phyloP scores from a whole-genome alignment of 2,329 filamentous ascomycete genomes.

The Colletotrichum lini region DNA sequence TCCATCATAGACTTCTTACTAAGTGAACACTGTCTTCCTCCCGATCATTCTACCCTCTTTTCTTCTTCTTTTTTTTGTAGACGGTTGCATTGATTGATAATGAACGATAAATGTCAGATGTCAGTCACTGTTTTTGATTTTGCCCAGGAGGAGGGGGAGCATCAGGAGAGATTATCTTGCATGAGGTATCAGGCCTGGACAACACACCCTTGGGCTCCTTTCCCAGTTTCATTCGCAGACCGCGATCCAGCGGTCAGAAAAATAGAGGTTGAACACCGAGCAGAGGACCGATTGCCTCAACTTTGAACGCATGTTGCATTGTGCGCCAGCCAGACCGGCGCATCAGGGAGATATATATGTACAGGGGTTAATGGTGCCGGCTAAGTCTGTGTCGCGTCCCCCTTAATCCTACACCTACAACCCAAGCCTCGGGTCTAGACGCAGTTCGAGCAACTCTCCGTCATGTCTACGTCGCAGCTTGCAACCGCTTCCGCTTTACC shows the following conservation, averaged over 20 bases:
- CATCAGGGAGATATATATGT: constrained; percentile 24
- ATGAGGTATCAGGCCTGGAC: not conserved
- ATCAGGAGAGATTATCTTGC: too few relatives aligned
- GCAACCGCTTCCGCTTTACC: constrained; percentile 50
- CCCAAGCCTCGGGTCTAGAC: not conserved
- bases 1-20: not conserved
- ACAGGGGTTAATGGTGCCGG: constrained; percentile 13
- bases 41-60: too few relatives aligned
- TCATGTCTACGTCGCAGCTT: not conserved
- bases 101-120: too few relatives aligned
- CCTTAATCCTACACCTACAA: constrained; percentile 26
- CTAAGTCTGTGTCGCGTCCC: not conserved
- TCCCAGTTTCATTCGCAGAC: not conserved
- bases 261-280: not conserved
- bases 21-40: fast-evolving
- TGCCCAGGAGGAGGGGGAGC: too few relatives aligned
- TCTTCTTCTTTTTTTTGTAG: not conserved
- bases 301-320: not conserved
- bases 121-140: too few relatives aligned
- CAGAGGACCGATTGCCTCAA: not conserved
- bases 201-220: not conserved
- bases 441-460: not conserved
- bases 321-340: constrained; percentile 14
- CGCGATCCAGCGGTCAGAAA: not conserved
- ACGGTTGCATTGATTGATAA: too few relatives aligned